Conservation (phyloP, 2,329 filamentous ascomycete species). For the Calonectria hawksworthii region DNA sequence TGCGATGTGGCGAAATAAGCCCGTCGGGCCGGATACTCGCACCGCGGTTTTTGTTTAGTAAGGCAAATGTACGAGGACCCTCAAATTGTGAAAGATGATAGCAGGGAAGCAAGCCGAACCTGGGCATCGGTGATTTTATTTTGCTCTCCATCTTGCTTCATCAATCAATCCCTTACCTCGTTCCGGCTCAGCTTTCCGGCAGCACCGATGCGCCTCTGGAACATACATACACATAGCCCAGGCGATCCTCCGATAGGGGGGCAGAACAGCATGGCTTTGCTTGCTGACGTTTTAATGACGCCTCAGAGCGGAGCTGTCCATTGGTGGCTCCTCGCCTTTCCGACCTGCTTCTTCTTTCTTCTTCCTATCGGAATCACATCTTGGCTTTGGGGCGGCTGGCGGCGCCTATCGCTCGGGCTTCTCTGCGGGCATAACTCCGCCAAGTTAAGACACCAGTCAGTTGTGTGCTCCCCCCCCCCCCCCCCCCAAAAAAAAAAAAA, state of each 20-base stretch:
- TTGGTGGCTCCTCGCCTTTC: neutral
- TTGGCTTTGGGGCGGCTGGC: neutral
- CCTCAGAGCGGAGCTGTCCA: neutral
- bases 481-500: no score
- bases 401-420: slow-evolving; percentile 4
- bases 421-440: neutral
- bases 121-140: neutral
- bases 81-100: neutral
- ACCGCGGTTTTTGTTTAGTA: neutral
- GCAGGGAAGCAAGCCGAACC: neutral
- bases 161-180: slow-evolving; percentile 8
- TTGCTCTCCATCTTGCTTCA: neutral
- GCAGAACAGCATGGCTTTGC: neutral
- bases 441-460: neutral
- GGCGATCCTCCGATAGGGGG: neutral
- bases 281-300: slow-evolving; percentile 5
- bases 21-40: neutral
- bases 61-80: neutral
- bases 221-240: slow-evolving; percentile 10
- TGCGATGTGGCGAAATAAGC: neutral
- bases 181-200: neutral
- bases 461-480: no score
- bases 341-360: neutral
- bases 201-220: neutral
- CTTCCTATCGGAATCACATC: neutral